A percentile compares a stretch with the other conserved stretches of the same genome.
Evolutionary conservation across 2,329 filamentous ascomycete genomes (phyloP).

Genomic region (Ambrosiella xylebori): DNA sequence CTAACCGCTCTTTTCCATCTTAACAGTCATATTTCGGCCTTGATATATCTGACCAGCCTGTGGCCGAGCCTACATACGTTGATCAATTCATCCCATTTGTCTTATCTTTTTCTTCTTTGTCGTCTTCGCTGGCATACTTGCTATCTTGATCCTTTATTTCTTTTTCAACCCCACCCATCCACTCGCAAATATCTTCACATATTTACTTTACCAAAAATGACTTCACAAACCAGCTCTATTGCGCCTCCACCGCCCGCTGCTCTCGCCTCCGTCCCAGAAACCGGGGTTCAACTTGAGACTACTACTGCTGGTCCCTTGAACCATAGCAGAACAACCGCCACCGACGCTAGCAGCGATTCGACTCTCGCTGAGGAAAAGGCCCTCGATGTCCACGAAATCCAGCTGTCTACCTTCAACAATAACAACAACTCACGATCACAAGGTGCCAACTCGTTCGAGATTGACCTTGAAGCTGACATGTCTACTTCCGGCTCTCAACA

Average conservation of each 20-base stretch:
- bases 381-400: slow-evolving; percentile 22
- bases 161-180: neutral
- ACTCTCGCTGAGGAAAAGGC: slow-evolving; percentile 15
- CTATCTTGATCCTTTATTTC: neutral
- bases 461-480: slow-evolving; percentile 38
- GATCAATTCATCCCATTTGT: neutral
- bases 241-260: neutral
- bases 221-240: neutral
- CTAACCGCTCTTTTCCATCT: neutral
- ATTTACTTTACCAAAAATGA: neutral
- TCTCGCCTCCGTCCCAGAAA: slow-evolving; percentile 4
- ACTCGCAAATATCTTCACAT: neutral
- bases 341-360: slow-evolving; percentile 12
- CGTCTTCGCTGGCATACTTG: neutral
- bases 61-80: neutral
- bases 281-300: neutral
- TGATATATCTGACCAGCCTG: neutral
- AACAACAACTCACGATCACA: slow-evolving; percentile 17
- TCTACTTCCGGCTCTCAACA: slow-evolving; percentile 17
- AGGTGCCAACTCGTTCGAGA: slow-evolving; percentile 35
- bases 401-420: slow-evolving; percentile 24
- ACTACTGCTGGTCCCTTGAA: slow-evolving; percentile 4
- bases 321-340: slow-evolving; percentile 6
- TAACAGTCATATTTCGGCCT: neutral
- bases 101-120: neutral